Evolutionary conservation across 2,329 filamentous ascomycete genomes (phyloP).

Genomic region (Furcasterigmium sp.): DNA sequence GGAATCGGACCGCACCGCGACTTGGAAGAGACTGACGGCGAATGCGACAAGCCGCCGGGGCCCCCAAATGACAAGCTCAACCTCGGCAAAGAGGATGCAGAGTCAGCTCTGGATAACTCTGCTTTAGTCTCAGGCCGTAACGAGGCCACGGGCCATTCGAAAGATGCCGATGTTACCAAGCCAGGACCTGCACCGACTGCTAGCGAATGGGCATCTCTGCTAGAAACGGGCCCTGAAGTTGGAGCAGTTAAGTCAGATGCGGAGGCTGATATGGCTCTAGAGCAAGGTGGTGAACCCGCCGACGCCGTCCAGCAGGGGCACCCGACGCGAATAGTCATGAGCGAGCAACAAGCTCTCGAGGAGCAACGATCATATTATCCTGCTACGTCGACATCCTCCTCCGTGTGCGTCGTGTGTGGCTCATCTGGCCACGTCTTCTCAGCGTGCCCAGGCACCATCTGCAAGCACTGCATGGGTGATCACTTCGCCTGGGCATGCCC

Average conservation of each 20-base stretch:
- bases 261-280: too few species aligned
- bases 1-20: too few species aligned
- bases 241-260: too few species aligned
- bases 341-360: constrained; percentile 24
- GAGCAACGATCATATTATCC: constrained; percentile 48
- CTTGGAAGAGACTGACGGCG: too few species aligned
- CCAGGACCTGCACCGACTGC: not conserved
- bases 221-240: not conserved
- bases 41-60: too few species aligned
- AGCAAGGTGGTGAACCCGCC: too few species aligned
- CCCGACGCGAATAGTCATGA: constrained; percentile 4
- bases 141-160: not conserved
- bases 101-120: too few species aligned
- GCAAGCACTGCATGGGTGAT: constrained; percentile 40
- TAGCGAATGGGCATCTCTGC: constrained; percentile 2
- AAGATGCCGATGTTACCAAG: not conserved
- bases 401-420: constrained; percentile 48
- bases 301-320: too few species aligned
- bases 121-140: too few species aligned
- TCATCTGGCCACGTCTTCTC: constrained; percentile 37
- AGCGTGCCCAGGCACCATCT: constrained; percentile 39
- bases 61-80: too few species aligned
- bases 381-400: constrained; percentile 32
- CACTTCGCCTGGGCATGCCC: constrained; percentile 50
- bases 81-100: too few species aligned